Percentiles rank a stretch among this genome's conserved stretches.
phyloP scores from a whole-genome alignment of 2,329 filamentous ascomycete species.

The Ophiostoma ulmi region DNA sequence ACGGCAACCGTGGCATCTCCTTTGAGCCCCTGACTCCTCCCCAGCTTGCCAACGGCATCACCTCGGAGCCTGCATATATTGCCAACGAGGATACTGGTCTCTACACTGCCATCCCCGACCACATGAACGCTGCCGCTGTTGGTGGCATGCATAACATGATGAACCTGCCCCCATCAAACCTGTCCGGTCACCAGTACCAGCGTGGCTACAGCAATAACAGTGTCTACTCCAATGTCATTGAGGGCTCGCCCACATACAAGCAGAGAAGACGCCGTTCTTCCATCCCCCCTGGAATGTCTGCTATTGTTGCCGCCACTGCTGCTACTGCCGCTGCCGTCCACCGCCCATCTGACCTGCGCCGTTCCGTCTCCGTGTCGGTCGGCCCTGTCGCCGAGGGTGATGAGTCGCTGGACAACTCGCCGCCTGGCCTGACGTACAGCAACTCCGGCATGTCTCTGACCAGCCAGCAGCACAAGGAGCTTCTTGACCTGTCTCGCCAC shows the following conservation, averaged over 20 bases:
- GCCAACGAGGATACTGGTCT: conserved; percentile 95
- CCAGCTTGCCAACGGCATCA: conserved; percentile 76
- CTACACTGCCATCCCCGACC: conserved; percentile 90
- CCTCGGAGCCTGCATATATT: conserved; percentile 90
- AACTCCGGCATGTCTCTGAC: conserved; percentile 60
- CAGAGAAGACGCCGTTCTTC: conserved; percentile 91
- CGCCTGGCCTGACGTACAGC: conserved; percentile 68
- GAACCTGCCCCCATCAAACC: conserved; percentile 79
- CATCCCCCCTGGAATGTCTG: conserved; percentile 71
- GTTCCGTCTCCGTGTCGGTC: conserved; percentile 85
- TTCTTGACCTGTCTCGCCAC: conserved; percentile 79
- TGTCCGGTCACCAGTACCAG: conserved; percentile 74
- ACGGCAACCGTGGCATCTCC: conserved; percentile 91
- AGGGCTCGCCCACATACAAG: conserved; percentile 98
- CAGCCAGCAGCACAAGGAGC: conserved; percentile 68
- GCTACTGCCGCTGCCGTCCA: conserved; percentile 47
- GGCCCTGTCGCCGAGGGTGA: conserved; percentile 75
- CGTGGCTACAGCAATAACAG: conserved; percentile 68
- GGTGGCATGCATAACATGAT: conserved; percentile 81
- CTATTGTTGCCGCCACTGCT: conserved; percentile 59
- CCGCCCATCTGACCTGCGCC: conserved; percentile 81
- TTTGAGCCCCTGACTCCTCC: conserved; percentile 96
- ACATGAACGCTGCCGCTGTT: conserved; percentile 60
- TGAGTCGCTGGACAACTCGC: conserved; percentile 72
- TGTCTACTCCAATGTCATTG: conserved; percentile 82